Evolutionary conservation across 169 alveolate species (phyloP).

Genomic region (Condylostoma magnum): DNA sequence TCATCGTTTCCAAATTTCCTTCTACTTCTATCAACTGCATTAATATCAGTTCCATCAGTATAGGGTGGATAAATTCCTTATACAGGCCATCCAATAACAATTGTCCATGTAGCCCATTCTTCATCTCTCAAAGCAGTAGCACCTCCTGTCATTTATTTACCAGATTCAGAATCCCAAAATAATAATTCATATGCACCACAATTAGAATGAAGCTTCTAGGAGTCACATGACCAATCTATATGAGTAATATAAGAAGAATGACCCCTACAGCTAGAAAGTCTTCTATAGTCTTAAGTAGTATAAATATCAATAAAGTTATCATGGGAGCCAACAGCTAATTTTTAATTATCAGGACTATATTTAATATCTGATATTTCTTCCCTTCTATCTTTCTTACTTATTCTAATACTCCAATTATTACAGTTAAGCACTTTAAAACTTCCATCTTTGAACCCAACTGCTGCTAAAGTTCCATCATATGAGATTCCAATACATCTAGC

Average conservation of each 20-base stretch:
- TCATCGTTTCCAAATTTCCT: constrained; percentile 35
- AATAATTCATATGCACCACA: constrained; percentile 80
- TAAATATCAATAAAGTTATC: constrained; percentile 67
- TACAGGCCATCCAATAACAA: constrained; percentile 84
- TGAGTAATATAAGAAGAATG: constrained; percentile 80
- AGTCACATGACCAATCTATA: constrained; percentile 77
- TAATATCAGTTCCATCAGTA: constrained; percentile 66
- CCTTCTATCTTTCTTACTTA: constrained; percentile 33
- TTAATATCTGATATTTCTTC: constrained; percentile 65
- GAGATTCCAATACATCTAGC: constrained; percentile 62
- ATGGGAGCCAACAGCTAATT: constrained; percentile 77
- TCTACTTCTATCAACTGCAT: constrained; percentile 57
- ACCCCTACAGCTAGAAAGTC: constrained; percentile 46
- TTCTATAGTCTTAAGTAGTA: constrained; percentile 30
- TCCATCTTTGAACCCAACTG: constrained; percentile 83
- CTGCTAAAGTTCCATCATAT: constrained; percentile 68
- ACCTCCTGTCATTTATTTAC: constrained; percentile 66
- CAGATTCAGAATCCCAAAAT: constrained; percentile 70
- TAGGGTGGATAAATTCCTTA: constrained; percentile 64
- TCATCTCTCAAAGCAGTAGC: constrained; percentile 74
- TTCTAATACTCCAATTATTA: not conserved
- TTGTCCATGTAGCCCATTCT: constrained; percentile 82
- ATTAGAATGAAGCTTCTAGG: constrained; percentile 66
- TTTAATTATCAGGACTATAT: constrained; percentile 78
- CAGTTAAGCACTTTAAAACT: constrained; percentile 62